These are phyloP conservation scores for Chlorella vulgaris DNA, from an alignment of 139 green algal genomes.

Conservation along the genomic window DNA sequence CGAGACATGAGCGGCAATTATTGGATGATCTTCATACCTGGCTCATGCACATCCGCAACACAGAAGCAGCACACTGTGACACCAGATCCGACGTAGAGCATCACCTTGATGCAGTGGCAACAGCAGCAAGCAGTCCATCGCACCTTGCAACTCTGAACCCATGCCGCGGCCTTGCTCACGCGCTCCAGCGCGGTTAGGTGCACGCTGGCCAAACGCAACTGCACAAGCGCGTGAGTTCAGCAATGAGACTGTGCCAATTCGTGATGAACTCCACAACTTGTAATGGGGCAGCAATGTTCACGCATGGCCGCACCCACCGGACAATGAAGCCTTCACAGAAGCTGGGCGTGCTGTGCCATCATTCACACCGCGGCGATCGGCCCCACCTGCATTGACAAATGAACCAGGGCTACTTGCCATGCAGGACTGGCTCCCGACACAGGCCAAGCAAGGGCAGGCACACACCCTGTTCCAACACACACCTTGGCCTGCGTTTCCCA, in stretches of 20 bases:
- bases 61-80: too few relatives aligned
- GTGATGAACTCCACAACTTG: background rate
- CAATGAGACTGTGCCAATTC: background rate
- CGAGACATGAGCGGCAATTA: background rate
- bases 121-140: background rate
- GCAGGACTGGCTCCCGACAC: too few relatives aligned
- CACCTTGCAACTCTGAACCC: constrained; percentile 31
- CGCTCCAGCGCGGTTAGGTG: constrained; percentile 81
- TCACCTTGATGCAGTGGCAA: too few relatives aligned
- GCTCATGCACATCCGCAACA: too few relatives aligned
- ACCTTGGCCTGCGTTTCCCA: constrained; percentile 82
- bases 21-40: background rate
- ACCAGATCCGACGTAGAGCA: too few relatives aligned
- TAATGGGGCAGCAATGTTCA: background rate
- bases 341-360: constrained; percentile 73
- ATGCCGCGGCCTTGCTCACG: constrained; percentile 68
- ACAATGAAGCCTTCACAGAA: constrained; percentile 92
- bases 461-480: background rate
- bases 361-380: constrained; percentile 78
- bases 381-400: constrained; percentile 53
- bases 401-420: too few relatives aligned
- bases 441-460: background rate
- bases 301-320: constrained; percentile 10
- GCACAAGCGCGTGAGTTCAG: background rate
- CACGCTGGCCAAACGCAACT: constrained; percentile 92